These are phyloP conservation scores for Polyrhizophydium stewartii DNA, from an alignment of 371 early-diverging fungal species.

Conservation along the genomic window DNA sequence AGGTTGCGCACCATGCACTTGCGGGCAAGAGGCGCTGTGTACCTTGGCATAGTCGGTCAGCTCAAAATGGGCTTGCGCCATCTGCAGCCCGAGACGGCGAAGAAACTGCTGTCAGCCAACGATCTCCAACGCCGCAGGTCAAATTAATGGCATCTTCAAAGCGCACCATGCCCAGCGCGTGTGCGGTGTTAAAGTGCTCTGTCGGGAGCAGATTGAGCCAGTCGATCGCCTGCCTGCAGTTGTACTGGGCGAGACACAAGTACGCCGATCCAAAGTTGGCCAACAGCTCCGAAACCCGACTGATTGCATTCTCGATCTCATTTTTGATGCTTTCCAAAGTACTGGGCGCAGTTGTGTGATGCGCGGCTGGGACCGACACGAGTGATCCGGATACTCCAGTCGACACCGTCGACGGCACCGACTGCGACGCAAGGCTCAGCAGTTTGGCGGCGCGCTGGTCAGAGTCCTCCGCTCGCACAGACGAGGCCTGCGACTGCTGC, in stretches of 20 bases:
- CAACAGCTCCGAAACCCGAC: too few relatives aligned
- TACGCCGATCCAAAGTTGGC: too few relatives aligned
- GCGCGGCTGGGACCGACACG: too few relatives aligned
- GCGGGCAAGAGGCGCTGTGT: not conserved
- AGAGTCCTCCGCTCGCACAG: too few relatives aligned
- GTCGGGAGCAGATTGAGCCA: conserved; percentile 3
- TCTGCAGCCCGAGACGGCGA: conserved; percentile 2
- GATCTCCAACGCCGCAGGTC: not conserved
- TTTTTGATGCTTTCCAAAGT: too few relatives aligned
- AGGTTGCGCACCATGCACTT: conserved; percentile 5
- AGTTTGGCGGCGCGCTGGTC: too few relatives aligned
- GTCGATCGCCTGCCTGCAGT: conserved; percentile 3
- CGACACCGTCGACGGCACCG: too few relatives aligned
- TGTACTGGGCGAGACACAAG: not conserved
- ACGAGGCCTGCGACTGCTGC: too few relatives aligned
- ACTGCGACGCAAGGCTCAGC: too few relatives aligned
- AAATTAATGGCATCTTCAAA: conserved; percentile 3
- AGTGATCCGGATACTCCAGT: too few relatives aligned
- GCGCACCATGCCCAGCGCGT: not conserved
- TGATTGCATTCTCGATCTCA: too few relatives aligned
- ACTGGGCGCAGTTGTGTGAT: too few relatives aligned
- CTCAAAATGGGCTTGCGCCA: conserved; percentile 23
- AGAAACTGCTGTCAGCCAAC: not conserved
- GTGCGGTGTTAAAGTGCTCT: conserved; percentile 8
- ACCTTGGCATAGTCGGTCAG: conserved; percentile 18